Evolutionary conservation across 306 rosid species (phyloP).

Genomic region (Vigna reflexopilosa): DNA sequence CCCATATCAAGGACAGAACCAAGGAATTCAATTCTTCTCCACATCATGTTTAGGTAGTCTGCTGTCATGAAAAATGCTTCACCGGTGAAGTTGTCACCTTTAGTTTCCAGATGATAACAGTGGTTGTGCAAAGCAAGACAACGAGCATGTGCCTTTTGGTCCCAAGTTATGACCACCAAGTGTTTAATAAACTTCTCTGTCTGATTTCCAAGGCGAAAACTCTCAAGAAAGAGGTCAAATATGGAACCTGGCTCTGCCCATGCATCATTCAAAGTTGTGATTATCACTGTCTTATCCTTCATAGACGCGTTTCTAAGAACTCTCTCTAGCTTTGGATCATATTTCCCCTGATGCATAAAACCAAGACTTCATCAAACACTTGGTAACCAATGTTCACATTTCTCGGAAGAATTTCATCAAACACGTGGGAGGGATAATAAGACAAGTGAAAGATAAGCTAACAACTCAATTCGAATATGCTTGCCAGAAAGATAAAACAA

Average conservation of each 20-base stretch:
- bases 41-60: slow-evolving; percentile 80
- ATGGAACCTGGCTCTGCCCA: slow-evolving; percentile 86
- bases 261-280: slow-evolving; percentile 84
- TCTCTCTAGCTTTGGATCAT: slow-evolving; percentile 44
- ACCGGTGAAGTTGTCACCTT: slow-evolving; percentile 59
- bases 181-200: slow-evolving; percentile 67
- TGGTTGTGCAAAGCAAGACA: slow-evolving; percentile 71
- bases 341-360: slow-evolving; percentile 19
- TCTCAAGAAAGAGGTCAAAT: slow-evolving; percentile 75
- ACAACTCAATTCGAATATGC: slow-evolving; percentile 22
- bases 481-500: background rate
- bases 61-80: slow-evolving; percentile 80
- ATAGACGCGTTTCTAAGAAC: slow-evolving; percentile 65
- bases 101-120: slow-evolving; percentile 59
- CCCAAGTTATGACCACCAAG: slow-evolving; percentile 72
- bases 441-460: background rate
- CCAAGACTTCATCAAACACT: background rate
- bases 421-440: background rate
- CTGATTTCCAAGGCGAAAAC: slow-evolving; percentile 68
- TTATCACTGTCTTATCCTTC: slow-evolving; percentile 66
- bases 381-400: slow-evolving; percentile 1
- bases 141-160: slow-evolving; percentile 69
- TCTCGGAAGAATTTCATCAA: slow-evolving; percentile 9
- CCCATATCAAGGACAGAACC: slow-evolving; percentile 69
- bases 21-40: slow-evolving; percentile 76